These are phyloP conservation scores for Mycosphaerella sp. DNA, from an alignment of 2,329 filamentous ascomycete species.

Conservation along the genomic window DNA sequence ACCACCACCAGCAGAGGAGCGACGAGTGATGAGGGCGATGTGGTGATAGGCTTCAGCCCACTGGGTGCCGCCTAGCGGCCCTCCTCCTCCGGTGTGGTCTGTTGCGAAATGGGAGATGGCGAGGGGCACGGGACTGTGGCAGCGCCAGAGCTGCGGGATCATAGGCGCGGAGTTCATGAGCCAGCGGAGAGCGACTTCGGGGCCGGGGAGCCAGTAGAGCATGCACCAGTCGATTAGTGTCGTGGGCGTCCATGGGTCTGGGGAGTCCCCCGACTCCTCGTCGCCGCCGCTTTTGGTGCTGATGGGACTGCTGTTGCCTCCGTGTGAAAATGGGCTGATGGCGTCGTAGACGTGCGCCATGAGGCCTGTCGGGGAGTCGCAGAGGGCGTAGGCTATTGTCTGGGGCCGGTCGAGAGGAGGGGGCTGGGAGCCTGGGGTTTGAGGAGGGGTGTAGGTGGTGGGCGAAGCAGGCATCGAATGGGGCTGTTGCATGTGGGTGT, in stretches of 20 bases:
- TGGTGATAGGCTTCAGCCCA: constrained; percentile 38
- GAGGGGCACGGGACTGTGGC: constrained; percentile 33
- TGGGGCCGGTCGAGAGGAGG: constrained; percentile 40
- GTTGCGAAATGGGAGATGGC: constrained; percentile 38
- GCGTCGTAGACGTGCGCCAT: constrained; percentile 48
- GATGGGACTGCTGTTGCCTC: neutral
- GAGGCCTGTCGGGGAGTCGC: constrained; percentile 56
- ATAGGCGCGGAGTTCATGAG: constrained; percentile 33
- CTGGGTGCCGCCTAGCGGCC: constrained; percentile 30
- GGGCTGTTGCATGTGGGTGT: constrained; percentile 17
- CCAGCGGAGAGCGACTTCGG: constrained; percentile 55
- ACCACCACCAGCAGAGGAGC: constrained; percentile 25
- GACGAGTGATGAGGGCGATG: constrained; percentile 35
- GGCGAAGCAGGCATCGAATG: constrained; percentile 3
- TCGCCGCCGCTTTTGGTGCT: neutral
- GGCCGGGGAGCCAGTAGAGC: constrained; percentile 61
- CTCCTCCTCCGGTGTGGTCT: constrained; percentile 12
- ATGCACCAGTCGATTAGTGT: constrained; percentile 57
- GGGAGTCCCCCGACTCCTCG: neutral
- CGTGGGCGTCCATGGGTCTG: constrained; percentile 33
- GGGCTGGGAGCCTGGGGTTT: constrained; percentile 15
- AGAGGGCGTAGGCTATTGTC: constrained; percentile 54
- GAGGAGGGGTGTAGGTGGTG: constrained; percentile 14
- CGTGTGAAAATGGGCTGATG: constrained; percentile 17
- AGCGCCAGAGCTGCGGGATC: constrained; percentile 25